Evolutionary conservation across 1,139 yeast genomes (phyloP).

Genomic region (Saccharomyces hybrid): DNA sequence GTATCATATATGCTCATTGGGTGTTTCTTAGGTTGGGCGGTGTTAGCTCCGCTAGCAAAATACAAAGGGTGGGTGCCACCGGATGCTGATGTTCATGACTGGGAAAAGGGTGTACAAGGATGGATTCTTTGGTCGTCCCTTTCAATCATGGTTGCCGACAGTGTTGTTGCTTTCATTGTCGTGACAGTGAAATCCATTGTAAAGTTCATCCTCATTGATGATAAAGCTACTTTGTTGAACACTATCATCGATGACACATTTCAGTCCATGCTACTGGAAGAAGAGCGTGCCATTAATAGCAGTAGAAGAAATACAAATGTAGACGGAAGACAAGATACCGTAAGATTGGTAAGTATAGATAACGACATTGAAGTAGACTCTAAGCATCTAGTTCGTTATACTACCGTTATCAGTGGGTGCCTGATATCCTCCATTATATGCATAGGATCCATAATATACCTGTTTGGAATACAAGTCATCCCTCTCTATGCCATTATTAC

Average conservation of each 20-base stretch:
- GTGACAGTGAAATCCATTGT: slow-evolving; percentile 45
- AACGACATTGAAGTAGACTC: slow-evolving; percentile 37
- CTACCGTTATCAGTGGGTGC: slow-evolving; percentile 54
- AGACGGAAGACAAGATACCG: slow-evolving; percentile 17
- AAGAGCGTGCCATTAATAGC: slow-evolving; percentile 24
- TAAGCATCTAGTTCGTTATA: slow-evolving; percentile 45
- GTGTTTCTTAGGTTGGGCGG: slow-evolving; percentile 82
- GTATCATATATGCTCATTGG: slow-evolving; percentile 89
- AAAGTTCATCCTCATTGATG: slow-evolving; percentile 23
- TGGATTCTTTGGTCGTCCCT: slow-evolving; percentile 95
- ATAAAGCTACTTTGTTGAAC: slow-evolving; percentile 20
- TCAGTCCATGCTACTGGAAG: slow-evolving; percentile 30
- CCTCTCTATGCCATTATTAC: slow-evolving; percentile 63
- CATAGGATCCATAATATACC: slow-evolving; percentile 49
- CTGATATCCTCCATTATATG: slow-evolving; percentile 60
- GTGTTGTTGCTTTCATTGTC: slow-evolving; percentile 70
- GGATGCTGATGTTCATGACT: slow-evolving; percentile 72
- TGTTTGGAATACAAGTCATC: slow-evolving; percentile 57
- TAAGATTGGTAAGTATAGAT: slow-evolving; percentile 26
- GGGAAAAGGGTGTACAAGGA: slow-evolving; percentile 92
- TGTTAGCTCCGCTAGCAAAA: slow-evolving; percentile 74
- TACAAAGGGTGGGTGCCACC: slow-evolving; percentile 69
- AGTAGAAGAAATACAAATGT: slow-evolving; percentile 11
- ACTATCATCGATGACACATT: slow-evolving; percentile 27
- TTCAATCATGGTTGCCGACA: slow-evolving; percentile 90